Percentiles rank a stretch among this genome's conserved stretches.
These are phyloP conservation scores for Urochloa ruziziensis DNA, from an alignment of 176 grass and related monocot genomes.

Conservation along the genomic window DNA sequence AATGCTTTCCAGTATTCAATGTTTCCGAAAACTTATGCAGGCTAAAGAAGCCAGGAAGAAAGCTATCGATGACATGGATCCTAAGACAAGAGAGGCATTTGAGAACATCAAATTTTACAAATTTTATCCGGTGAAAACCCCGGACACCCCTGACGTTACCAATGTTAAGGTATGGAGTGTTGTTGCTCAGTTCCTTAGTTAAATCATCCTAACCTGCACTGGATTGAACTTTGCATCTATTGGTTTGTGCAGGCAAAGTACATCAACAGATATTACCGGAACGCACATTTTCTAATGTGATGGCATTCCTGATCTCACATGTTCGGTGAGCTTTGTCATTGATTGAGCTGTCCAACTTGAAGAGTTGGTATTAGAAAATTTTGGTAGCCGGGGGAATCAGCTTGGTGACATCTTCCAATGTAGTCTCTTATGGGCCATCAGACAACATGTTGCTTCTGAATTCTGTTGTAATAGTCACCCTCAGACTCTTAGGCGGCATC, in stretches of 20 bases:
- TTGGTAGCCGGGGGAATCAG: slow-evolving; percentile 1
- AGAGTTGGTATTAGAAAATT: slow-evolving; percentile 7
- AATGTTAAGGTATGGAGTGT: slow-evolving; percentile 58
- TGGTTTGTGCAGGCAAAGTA: slow-evolving; percentile 47
- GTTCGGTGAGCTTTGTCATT: background rate
- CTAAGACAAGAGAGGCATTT: slow-evolving; percentile 60
- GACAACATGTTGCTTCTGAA: background rate
- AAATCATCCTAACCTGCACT: background rate
- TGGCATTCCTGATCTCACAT: background rate
- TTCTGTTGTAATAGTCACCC: background rate
- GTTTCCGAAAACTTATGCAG: slow-evolving; percentile 36
- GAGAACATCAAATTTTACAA: slow-evolving; percentile 86
- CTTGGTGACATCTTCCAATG: slow-evolving; percentile 12
- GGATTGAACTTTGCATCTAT: background rate
- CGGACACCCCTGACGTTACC: slow-evolving; percentile 70
- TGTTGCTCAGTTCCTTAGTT: background rate
- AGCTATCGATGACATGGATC: slow-evolving; percentile 82
- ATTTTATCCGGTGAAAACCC: slow-evolving; percentile 74
- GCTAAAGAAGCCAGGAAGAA: slow-evolving; percentile 82
- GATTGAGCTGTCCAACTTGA: slow-evolving; percentile 21
- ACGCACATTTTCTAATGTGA: slow-evolving; percentile 61
- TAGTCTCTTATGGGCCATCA: too few species aligned
- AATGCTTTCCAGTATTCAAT: background rate
- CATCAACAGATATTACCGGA: slow-evolving; percentile 78
- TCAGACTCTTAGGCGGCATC: slow-evolving; percentile 7